Percentiles rank a stretch among this genome's conserved stretches.
These are phyloP conservation scores for Lagerstroemia fauriei DNA, from an alignment of 441 rosid genomes.

Conservation along the genomic window DNA sequence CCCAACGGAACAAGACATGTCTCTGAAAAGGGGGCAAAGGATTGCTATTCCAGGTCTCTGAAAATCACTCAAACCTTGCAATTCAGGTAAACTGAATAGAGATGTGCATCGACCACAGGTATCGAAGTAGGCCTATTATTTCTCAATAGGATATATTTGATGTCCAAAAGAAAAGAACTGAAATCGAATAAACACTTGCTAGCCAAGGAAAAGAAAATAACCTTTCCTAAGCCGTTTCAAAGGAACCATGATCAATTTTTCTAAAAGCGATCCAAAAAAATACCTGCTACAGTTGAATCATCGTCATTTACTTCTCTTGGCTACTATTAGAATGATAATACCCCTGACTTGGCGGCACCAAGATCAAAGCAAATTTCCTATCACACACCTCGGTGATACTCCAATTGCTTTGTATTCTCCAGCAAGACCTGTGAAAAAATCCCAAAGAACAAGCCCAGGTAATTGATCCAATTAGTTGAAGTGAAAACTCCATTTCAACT, in stretches of 20 bases:
- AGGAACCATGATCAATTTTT: not conserved
- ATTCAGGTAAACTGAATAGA: not conserved
- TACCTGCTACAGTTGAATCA: not conserved
- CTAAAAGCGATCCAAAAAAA: not conserved
- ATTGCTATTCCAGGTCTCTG: not conserved
- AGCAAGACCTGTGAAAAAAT: constrained; percentile 52
- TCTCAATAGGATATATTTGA: not conserved
- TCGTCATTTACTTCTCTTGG: not conserved
- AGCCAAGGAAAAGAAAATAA: not conserved
- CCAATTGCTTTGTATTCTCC: constrained; percentile 77
- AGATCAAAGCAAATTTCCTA: not conserved
- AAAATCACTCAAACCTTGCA: not conserved
- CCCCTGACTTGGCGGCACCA: not conserved
- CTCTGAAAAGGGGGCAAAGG: not conserved
- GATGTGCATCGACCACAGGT: not conserved
- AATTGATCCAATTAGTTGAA: not conserved
- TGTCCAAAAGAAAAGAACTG: not conserved
- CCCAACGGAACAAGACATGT: too few relatives aligned
- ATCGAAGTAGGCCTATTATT: not conserved
- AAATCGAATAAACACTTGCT: not conserved
- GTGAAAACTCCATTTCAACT: not conserved
- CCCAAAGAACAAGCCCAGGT: not conserved
- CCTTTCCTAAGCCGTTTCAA: not conserved
- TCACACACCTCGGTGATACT: constrained; percentile 59
- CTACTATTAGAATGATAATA: not conserved